Evolutionary conservation across 352 stramenopile species (phyloP).

Genomic region (Discostella stelligera): DNA sequence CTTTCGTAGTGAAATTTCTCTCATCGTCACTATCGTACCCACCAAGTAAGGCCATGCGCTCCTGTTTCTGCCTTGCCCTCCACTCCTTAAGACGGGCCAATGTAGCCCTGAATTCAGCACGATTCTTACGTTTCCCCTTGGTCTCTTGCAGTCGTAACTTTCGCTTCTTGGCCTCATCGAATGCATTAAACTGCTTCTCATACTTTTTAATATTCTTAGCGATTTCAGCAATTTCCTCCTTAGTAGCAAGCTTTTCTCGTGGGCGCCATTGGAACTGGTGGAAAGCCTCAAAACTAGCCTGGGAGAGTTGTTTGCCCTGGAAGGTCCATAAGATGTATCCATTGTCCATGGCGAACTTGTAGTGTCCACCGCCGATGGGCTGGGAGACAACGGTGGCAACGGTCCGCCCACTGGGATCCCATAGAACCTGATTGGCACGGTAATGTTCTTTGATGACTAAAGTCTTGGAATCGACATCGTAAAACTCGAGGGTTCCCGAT

Average conservation of each 20-base stretch:
- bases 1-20: slow-evolving; percentile 66
- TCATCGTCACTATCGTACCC: slow-evolving; percentile 84
- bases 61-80: slow-evolving; percentile 59
- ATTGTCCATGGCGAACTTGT: slow-evolving; percentile 99
- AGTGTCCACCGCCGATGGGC: slow-evolving; percentile 89
- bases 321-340: slow-evolving; percentile 98
- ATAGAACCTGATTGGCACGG: slow-evolving; percentile 95
- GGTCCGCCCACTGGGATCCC: slow-evolving; percentile 95
- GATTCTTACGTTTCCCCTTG: slow-evolving; percentile 75
- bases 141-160: slow-evolving; percentile 80
- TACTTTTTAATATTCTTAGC: slow-evolving; percentile 97
- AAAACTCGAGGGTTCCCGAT: slow-evolving; percentile 96
- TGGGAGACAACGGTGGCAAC: slow-evolving; percentile 94
- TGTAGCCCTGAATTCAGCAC: slow-evolving; percentile 64
- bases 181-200: slow-evolving; percentile 87
- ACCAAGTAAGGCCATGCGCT: slow-evolving; percentile 69
- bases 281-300: slow-evolving; percentile 96
- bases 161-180: slow-evolving; percentile 83
- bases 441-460: slow-evolving; percentile 97
- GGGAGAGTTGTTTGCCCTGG: slow-evolving; percentile 92
- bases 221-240: slow-evolving; percentile 91
- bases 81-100: slow-evolving; percentile 63
- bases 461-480: slow-evolving; percentile 93
- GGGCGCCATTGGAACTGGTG: slow-evolving; percentile 92
- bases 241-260: slow-evolving; percentile 89